These are phyloP conservation scores for Amanita rubescens DNA, from an alignment of 768 basidiomycete genomes.

Conservation along the genomic window DNA sequence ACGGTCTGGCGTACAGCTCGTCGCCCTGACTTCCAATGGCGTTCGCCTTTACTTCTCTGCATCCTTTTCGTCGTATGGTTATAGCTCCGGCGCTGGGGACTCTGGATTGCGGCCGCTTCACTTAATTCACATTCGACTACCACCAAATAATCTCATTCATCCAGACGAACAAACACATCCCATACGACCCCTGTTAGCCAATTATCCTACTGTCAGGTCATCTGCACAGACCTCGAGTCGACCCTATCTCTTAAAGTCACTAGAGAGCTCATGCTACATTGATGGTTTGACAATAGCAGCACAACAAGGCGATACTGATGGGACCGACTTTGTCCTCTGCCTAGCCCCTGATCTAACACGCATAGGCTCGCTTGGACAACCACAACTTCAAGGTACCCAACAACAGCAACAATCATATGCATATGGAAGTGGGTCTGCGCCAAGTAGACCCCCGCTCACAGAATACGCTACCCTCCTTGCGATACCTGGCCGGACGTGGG, in stretches of 20 bases:
- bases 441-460: constrained; percentile 54
- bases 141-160: constrained; percentile 68
- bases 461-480: constrained; percentile 75
- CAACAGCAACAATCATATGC: constrained; percentile 29
- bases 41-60: constrained; percentile 80
- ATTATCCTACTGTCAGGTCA: constrained; percentile 35
- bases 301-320: constrained; percentile 70
- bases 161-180: constrained; percentile 60
- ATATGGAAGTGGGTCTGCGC: constrained; percentile 29
- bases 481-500: constrained; percentile 81
- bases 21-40: constrained; percentile 78
- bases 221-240: constrained; percentile 20
- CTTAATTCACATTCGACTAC: constrained; percentile 72
- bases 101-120: constrained; percentile 41
- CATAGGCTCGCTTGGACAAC: constrained; percentile 63
- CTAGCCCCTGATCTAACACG: constrained; percentile 68
- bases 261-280: constrained; percentile 59
- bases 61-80: constrained; percentile 39
- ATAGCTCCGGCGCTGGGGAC: constrained; percentile 23
- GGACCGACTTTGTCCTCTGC: constrained; percentile 69
- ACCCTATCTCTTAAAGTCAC: constrained; percentile 48
- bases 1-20: constrained; percentile 61
- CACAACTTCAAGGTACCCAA: constrained; percentile 26
- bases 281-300: constrained; percentile 63
- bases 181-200: constrained; percentile 36